Evolutionary conservation across 1,284 basidiomycete genomes (phyloP).

Genomic region (Trichosporon sp.): DNA sequence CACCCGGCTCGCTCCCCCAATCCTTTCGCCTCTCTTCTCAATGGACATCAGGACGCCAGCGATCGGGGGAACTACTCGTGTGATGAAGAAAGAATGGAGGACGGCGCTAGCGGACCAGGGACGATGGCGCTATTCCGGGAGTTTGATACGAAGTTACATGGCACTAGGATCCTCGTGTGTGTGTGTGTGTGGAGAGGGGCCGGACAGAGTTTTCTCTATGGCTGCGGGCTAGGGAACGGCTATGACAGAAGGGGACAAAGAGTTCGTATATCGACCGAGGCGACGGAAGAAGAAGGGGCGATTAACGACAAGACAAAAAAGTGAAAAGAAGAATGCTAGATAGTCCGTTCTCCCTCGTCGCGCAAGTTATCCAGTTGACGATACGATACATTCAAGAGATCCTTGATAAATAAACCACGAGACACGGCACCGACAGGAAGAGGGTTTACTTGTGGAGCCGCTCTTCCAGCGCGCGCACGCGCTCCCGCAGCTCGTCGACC

Average conservation of each 20-base stretch:
- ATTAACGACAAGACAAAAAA: background rate
- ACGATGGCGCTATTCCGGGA: no score
- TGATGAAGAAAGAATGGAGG: no score
- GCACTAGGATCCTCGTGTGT: background rate
- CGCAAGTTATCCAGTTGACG: background rate
- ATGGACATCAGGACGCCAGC: no score
- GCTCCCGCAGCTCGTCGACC: conserved; percentile 32
- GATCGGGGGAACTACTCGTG: no score
- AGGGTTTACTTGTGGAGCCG: conserved; percentile 21
- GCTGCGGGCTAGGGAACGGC: background rate
- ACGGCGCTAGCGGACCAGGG: no score
- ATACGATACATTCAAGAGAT: conserved; percentile 17
- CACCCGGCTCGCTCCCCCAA: no score
- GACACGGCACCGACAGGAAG: background rate
- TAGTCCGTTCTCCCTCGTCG: background rate
- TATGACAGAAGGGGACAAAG: background rate
- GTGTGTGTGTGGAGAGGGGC: background rate
- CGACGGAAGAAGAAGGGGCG: background rate
- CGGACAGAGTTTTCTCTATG: background rate
- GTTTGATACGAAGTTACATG: background rate
- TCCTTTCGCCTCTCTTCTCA: no score
- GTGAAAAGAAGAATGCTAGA: background rate
- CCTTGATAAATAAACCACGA: conserved; percentile 8
- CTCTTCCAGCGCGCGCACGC: conserved; percentile 32
- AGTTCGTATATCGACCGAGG: background rate